Conservation (phyloP, 257 asterid genomes). For the Penstemon newberryi region DNA sequence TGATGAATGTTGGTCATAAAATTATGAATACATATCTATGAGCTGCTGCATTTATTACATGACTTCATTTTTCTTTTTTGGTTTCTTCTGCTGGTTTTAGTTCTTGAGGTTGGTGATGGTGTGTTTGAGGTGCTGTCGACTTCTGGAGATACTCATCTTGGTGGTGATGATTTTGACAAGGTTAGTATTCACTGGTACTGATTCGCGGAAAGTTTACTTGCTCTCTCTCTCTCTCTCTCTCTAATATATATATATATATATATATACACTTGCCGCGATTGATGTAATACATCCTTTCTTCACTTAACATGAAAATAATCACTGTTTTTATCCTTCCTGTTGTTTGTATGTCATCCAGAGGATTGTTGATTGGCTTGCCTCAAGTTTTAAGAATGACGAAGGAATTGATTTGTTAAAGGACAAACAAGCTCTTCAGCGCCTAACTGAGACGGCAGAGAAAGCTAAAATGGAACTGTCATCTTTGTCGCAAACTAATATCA, state of each 20-base stretch:
- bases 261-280: background rate
- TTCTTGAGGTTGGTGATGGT: slow-evolving; percentile 97
- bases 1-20: background rate
- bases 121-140: slow-evolving; percentile 95
- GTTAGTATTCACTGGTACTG: slow-evolving; percentile 30
- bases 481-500: slow-evolving; percentile 81
- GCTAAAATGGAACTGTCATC: slow-evolving; percentile 98
- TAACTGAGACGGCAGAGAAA: slow-evolving; percentile 97
- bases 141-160: slow-evolving; percentile 96
- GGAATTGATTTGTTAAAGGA: slow-evolving; percentile 92
- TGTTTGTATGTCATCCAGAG: slow-evolving; percentile 51
- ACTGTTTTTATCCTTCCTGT: slow-evolving; percentile 9
- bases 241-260: background rate
- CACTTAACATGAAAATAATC: background rate
- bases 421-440: slow-evolving; percentile 98
- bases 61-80: background rate
- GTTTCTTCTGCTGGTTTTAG: slow-evolving; percentile 39
- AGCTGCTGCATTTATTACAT: background rate
- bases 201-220: slow-evolving; percentile 4
- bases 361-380: slow-evolving; percentile 93
- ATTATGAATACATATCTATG: background rate
- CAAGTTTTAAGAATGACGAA: slow-evolving; percentile 75
- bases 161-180: slow-evolving; percentile 98
- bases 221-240: background rate
- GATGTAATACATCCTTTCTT: background rate